phyloP scores from a whole-genome alignment of 2,329 filamentous ascomycete genomes.

The Ophiostoma novo-ulmi region DNA sequence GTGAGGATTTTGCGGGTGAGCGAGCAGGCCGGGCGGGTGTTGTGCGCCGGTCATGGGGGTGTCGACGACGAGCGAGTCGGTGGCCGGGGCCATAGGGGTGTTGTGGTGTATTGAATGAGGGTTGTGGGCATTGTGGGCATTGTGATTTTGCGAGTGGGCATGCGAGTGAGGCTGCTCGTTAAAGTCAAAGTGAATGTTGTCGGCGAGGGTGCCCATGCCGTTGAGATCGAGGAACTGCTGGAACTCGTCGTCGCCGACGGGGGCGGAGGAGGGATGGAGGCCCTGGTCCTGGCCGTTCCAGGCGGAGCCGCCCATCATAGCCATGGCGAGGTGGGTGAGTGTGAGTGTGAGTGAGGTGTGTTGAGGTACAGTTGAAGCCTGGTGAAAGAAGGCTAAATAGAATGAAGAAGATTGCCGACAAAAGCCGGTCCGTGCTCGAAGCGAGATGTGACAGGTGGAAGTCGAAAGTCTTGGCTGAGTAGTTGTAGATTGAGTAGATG shows the following conservation, averaged over 20 bases:
- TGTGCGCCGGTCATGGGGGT: constrained; percentile 47
- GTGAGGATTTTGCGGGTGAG: constrained; percentile 22
- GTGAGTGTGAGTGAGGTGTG: background rate
- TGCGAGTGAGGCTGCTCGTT: constrained; percentile 44
- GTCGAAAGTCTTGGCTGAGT: background rate
- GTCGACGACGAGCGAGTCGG: constrained; percentile 46
- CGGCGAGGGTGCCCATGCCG: constrained; percentile 48
- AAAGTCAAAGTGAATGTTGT: constrained; percentile 57
- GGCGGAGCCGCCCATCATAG: constrained; percentile 49
- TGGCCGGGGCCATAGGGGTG: constrained; percentile 28
- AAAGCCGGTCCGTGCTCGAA: background rate
- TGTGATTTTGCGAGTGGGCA: constrained; percentile 26
- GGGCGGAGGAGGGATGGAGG: constrained; percentile 41
- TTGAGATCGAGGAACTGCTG: constrained; percentile 60
- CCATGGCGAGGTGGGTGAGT: constrained; percentile 28
- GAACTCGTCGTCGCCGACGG: constrained; percentile 54
- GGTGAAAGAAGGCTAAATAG: background rate
- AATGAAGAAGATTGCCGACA: background rate
- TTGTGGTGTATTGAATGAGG: constrained; percentile 16
- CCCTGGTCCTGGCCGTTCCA: constrained; percentile 56
- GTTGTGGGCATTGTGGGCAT: too few species aligned
- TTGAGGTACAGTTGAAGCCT: background rate
- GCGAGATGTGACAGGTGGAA: background rate
- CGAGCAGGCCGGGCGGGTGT: constrained; percentile 35
- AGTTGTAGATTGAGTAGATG: background rate